A percentile compares a stretch with the other conserved stretches of the same genome.
phyloP scores from a whole-genome alignment of 768 basidiomycete species.

The Termitomyces sp. region DNA sequence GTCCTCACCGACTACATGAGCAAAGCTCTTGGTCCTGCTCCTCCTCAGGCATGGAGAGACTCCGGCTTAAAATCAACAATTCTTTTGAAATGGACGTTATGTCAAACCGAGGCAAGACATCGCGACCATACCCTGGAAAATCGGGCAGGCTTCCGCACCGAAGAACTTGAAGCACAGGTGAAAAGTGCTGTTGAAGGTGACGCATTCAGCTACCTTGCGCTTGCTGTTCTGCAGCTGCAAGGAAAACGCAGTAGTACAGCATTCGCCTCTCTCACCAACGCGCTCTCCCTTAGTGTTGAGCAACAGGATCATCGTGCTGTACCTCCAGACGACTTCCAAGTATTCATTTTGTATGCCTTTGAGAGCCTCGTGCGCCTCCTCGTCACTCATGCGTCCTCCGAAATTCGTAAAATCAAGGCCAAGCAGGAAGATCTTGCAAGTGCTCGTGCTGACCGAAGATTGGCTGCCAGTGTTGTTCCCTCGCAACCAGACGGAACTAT shows the following conservation, averaged over 20 bases:
- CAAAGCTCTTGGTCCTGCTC: constrained; percentile 42
- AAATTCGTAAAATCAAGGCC: constrained; percentile 82
- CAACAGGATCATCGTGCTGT: constrained; percentile 41
- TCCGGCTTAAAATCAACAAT: constrained; percentile 65
- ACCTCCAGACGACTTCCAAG: constrained; percentile 47
- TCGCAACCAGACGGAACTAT: constrained; percentile 32
- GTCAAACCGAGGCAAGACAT: constrained; percentile 72
- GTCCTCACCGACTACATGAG: constrained; percentile 53
- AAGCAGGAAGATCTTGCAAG: constrained; percentile 83
- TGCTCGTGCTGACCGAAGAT: constrained; percentile 59
- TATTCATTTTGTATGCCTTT: constrained; percentile 52
- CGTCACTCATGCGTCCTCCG: constrained; percentile 73
- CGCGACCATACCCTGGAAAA: constrained; percentile 61
- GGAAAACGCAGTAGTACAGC: constrained; percentile 31
- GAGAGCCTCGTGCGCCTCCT: constrained; percentile 69
- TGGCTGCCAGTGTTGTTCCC: constrained; percentile 32
- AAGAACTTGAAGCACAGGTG: constrained; percentile 76
- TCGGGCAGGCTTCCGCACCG: constrained; percentile 62
- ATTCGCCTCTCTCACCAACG: constrained; percentile 29
- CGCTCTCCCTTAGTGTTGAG: constrained; percentile 28
- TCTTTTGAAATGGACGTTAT: constrained; percentile 85
- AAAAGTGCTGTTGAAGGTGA: constrained; percentile 83
- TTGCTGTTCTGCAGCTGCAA: constrained; percentile 53
- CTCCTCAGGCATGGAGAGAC: constrained; percentile 55
- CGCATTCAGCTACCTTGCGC: constrained; percentile 66